Conservation (phyloP, 2,329 filamentous ascomycete species). For the Monosporascus cannonballus region DNA sequence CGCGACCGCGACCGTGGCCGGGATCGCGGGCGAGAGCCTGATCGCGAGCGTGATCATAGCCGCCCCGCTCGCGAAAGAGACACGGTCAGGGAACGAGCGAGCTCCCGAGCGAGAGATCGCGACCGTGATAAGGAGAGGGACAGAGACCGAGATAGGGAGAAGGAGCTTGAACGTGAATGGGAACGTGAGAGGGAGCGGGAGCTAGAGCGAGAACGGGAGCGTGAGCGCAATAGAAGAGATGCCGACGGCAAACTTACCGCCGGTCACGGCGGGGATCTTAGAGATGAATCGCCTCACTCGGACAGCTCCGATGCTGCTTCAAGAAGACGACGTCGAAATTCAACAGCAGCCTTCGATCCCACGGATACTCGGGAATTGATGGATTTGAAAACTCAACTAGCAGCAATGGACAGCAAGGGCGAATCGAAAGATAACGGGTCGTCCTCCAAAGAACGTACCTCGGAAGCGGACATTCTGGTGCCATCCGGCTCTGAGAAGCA, state of each 20-base stretch:
- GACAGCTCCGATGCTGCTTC: slow-evolving; percentile 34
- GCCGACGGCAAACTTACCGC: slow-evolving; percentile 29
- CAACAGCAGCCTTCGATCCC: slow-evolving; percentile 42
- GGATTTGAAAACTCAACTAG: slow-evolving; percentile 44
- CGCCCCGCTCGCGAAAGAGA: slow-evolving; percentile 3
- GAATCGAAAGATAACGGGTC: slow-evolving; percentile 14
- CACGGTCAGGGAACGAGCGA: slow-evolving; percentile 8
- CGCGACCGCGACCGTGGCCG: slow-evolving; percentile 13
- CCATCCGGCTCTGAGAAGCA: slow-evolving; percentile 11
- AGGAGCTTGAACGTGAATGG: slow-evolving; percentile 7
- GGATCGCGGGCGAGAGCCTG: slow-evolving; percentile 13
- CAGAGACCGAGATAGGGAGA: slow-evolving; percentile 1
- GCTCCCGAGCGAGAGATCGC: slow-evolving; percentile 5
- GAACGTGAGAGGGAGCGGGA: slow-evolving; percentile 17
- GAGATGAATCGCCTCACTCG: slow-evolving; percentile 32
- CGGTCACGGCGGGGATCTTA: slow-evolving; percentile 16
- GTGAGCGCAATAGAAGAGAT: slow-evolving; percentile 30
- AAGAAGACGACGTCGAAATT: slow-evolving; percentile 31
- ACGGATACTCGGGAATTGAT: slow-evolving; percentile 45
- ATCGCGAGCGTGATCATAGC: slow-evolving; percentile 6
- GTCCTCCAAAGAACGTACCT: slow-evolving; percentile 5
- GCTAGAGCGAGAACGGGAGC: slow-evolving; percentile 10
- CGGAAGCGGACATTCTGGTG: slow-evolving; percentile 1
- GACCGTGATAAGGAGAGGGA: slow-evolving; percentile 13
- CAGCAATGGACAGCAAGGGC: slow-evolving; percentile 32